phyloP scores from a whole-genome alignment of 257 asterid genomes.

The Solanum sitiens region DNA sequence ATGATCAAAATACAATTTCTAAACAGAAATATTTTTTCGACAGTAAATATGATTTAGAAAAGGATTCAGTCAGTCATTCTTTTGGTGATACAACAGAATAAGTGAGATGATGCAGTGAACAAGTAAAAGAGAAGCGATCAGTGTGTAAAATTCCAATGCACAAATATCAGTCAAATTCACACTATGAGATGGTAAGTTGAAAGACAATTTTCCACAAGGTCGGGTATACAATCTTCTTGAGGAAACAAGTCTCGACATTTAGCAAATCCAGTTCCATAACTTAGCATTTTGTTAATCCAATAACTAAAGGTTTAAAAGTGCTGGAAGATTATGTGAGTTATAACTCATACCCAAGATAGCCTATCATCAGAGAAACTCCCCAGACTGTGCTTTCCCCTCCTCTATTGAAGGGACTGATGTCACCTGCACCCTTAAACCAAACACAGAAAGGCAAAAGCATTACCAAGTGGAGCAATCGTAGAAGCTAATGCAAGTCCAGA shows the following conservation, averaged over 20 bases:
- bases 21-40: background rate
- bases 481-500: background rate
- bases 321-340: background rate
- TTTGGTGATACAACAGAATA: background rate
- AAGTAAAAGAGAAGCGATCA: background rate
- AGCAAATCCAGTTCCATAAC: background rate
- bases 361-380: constrained; percentile 98
- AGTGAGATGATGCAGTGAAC: background rate
- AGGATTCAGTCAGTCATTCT: background rate
- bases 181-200: background rate
- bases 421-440: constrained; percentile 63
- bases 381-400: constrained; percentile 95
- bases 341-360: constrained; percentile 86
- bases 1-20: background rate
- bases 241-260: background rate
- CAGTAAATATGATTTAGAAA: background rate
- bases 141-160: background rate
- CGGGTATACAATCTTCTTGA: background rate
- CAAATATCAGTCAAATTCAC: background rate
- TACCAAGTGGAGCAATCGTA: background rate
- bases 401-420: constrained; percentile 63
- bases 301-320: background rate
- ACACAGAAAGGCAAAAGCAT: constrained; percentile 4
- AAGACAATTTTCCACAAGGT: background rate
- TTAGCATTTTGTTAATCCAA: background rate